Evolutionary conservation across 2,329 filamentous ascomycete genomes (phyloP).

Genomic region (Dendrostoma leiphaemia): DNA sequence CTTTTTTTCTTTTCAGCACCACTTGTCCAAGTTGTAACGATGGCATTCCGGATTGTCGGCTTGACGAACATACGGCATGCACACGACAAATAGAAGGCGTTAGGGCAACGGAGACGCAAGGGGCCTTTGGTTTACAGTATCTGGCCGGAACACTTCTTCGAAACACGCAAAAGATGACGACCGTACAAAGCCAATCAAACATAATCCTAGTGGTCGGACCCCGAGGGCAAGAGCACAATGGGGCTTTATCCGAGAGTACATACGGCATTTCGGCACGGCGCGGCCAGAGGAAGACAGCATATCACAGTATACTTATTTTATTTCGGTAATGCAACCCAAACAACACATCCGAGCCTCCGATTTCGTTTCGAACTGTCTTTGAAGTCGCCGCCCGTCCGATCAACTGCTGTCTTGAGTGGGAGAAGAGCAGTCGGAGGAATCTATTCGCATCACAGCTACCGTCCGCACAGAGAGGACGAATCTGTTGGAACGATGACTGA

Average conservation of each 20-base stretch:
- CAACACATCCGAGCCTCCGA: slow-evolving; percentile 9
- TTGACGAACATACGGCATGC: slow-evolving; percentile 13
- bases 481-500: no score
- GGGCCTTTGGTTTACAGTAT: slow-evolving; percentile 3
- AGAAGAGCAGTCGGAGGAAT: neutral
- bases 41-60: slow-evolving; percentile 2
- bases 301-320: slow-evolving; percentile 20
- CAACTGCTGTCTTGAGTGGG: neutral
- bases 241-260: slow-evolving; percentile 15
- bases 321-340: slow-evolving; percentile 19
- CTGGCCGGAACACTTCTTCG: neutral
- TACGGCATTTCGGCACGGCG: slow-evolving; percentile 19
- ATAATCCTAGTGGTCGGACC: slow-evolving; percentile 17
- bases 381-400: neutral
- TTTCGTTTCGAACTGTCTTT: slow-evolving; percentile 2
- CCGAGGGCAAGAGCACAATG: slow-evolving; percentile 1
- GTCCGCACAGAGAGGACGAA: no score
- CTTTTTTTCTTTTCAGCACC: neutral
- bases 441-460: no score
- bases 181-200: slow-evolving; percentile 15
- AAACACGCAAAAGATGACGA: slow-evolving; percentile 4
- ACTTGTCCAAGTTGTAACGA: slow-evolving; percentile 7
- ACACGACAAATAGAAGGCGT: slow-evolving; percentile 19
- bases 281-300: slow-evolving; percentile 12
- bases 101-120: slow-evolving; percentile 1